Percentiles rank a stretch among this genome's conserved stretches.
These are phyloP conservation scores for Pisolithus tinctorius DNA, from an alignment of 768 basidiomycete species.

Conservation along the genomic window DNA sequence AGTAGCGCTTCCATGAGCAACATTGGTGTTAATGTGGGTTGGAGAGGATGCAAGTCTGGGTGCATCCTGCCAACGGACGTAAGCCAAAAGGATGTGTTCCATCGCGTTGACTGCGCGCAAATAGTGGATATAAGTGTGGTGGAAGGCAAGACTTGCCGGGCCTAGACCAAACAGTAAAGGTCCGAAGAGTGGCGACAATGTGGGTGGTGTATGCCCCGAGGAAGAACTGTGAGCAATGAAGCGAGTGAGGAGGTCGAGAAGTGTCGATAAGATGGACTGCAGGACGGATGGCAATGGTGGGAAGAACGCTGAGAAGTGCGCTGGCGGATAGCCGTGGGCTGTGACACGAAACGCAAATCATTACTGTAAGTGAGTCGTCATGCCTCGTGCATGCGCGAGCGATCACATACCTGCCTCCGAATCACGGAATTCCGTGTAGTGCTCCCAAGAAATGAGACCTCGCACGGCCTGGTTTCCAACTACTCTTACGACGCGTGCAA, in stretches of 20 bases:
- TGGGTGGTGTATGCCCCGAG: conserved; percentile 87
- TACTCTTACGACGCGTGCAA: conserved; percentile 71
- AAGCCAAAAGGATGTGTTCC: conserved; percentile 89
- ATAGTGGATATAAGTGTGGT: conserved; percentile 60
- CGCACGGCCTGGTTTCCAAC: conserved; percentile 66
- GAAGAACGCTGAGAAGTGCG: conserved; percentile 69
- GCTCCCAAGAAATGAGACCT: conserved; percentile 81
- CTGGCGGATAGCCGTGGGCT: conserved; percentile 61
- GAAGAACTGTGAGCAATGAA: conserved; percentile 77
- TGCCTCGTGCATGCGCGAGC: conserved; percentile 19
- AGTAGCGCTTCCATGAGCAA: conserved; percentile 42
- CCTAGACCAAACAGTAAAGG: conserved; percentile 85
- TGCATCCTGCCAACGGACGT: conserved; percentile 76
- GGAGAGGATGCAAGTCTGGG: conserved; percentile 30
- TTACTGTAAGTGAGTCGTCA: conserved; percentile 9
- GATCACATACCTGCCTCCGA: conserved; percentile 67
- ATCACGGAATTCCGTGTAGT: conserved; percentile 75
- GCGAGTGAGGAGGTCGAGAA: conserved; percentile 76
- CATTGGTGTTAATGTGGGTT: conserved; percentile 25
- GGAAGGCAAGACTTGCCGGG: conserved; percentile 42
- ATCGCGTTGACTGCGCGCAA: conserved; percentile 80
- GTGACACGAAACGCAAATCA: conserved; percentile 10
- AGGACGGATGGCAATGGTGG: conserved; percentile 44
- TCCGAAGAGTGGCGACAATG: conserved; percentile 84
- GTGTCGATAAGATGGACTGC: conserved; percentile 54